phyloP scores from a whole-genome alignment of 192 early-diverging fungal genomes.

The Jimgerdemannia flammicorona region DNA sequence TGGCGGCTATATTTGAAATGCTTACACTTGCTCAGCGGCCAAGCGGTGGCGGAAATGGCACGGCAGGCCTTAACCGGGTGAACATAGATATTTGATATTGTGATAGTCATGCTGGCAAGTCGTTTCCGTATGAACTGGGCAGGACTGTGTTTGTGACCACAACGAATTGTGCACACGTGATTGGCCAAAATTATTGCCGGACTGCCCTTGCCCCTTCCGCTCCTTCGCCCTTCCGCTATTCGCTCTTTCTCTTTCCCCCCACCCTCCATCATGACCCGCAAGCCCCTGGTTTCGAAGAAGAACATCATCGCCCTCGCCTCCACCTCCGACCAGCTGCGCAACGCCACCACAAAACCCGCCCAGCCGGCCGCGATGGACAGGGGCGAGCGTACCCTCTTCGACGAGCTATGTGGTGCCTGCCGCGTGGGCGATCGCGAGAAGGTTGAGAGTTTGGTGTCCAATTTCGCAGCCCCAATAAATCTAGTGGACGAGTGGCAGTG shows the following conservation, averaged over 20 bases:
- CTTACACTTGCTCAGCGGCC: not conserved
- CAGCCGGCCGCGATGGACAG: constrained; percentile 12
- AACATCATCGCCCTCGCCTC: not conserved
- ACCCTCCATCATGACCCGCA: not conserved
- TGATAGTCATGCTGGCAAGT: too few relatives aligned
- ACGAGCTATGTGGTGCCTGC: constrained; percentile 32
- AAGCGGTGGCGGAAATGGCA: not conserved
- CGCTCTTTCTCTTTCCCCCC: too few relatives aligned
- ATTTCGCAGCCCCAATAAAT: constrained; percentile 40
- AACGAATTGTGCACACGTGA: too few relatives aligned
- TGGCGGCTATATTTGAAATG: too few relatives aligned
- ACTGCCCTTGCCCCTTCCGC: too few relatives aligned
- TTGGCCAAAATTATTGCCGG: too few relatives aligned
- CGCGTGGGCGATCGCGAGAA: constrained; percentile 39
- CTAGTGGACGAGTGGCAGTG: constrained; percentile 44
- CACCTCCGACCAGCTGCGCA: not conserved
- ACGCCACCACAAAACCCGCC: not conserved
- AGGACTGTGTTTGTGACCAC: too few relatives aligned
- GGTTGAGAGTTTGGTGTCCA: constrained; percentile 30
- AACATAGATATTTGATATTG: not conserved
- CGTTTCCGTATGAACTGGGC: too few relatives aligned
- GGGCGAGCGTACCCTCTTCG: constrained; percentile 27
- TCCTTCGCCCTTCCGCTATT: too few relatives aligned
- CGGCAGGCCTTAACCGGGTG: not conserved
- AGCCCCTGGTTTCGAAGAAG: not conserved